Base-by-base conservation (phyloP, 2,329 filamentous ascomycete species). In the Zelopaecilomyces penicillatus region DNA sequence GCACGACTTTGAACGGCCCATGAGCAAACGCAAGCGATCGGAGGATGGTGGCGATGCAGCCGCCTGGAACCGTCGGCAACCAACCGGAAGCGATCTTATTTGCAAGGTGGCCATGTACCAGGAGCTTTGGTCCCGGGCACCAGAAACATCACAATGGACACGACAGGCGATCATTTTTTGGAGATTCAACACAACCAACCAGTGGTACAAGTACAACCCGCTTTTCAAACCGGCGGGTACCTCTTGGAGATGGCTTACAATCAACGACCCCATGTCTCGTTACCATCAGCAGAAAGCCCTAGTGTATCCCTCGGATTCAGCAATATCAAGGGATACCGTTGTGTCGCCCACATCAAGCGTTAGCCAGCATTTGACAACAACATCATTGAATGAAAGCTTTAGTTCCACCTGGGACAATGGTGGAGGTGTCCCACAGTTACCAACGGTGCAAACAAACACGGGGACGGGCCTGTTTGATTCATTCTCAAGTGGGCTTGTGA, bases 81-180 rank as follows among this genome's bases (percentile, higher is more conserved):
- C 57, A 26, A 72, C 73, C 1, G 72, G 74, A 51, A 74, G 75
- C 54, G 75, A 80, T 37, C 67, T 81, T 45, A 70, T 82, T 42
- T 68, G 73, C 51, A 74, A 75, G 58, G 77, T 82, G 38, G 76
- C 76, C 57, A 83, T 83, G 79, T 78, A 80, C 58, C 80, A 83
- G 58, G 80, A 83, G 65, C 69, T 83, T 32, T 81, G 74, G 71
- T 82, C 76, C 4, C 65, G 65, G 50, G 62, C 74, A 4, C 71
- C 71, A 5, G 67, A 69, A 46, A 65, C 63, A 11, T 58, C 57
- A 38, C 60, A 65, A 53, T 82, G 77, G 75, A 71, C 67, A 7
- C 73, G 77, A n/a, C 74, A 78, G 41, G 73, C 69, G 31, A 73
- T 82, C 45, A 69, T 83, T 44, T 68, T 83, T 33, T 83, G 80